Base-by-base conservation (phyloP, 495 filamentous ascomycete species). In the Penicillium pulvis region DNA sequence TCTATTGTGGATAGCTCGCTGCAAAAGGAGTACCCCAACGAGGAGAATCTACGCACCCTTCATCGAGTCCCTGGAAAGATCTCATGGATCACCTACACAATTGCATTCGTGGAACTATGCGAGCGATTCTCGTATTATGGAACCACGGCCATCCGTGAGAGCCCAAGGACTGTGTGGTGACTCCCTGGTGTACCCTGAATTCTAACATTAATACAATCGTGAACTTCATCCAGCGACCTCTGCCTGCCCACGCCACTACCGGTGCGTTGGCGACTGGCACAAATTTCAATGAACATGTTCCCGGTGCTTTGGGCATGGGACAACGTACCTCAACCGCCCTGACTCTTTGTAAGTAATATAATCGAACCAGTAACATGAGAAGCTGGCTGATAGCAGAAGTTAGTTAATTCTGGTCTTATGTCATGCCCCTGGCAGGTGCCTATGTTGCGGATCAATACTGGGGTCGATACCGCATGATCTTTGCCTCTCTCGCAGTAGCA, bases 41-140 rank as follows among this genome's bases (percentile, higher is more conserved):
- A 80, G 2, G 82, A 87, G 36, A 74, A 92, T 51, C 64, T 87
- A 46, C 58, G 68, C 0, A 84, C 81, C 1, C 79, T 92, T 8
- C 84, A 81, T 24, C 84, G 89, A 41, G 79, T 92, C 1, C 75
- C 88, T 14, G 89, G 83, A 43, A 77, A 75, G 36, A 79, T 93
- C 30, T 87, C 86, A 19, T 86, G 77, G 77, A 81, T 73, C 14
- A 79, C 81, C 8, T 92, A 84, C 64, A 87, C 85, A 23, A 81
- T 93, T 53, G 88, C 86, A 20, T 86, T 91, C 61, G 82, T 90
- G 49, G 90, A 93, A 72, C 69, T 91, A 56, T 88, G 84, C 74
- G 90, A 93, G 76, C 86, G 89, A 36, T 90, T 91, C 74, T 87
- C 86, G 9, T 92, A 89, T 76, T 91, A 91, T 67, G 90, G 89